These are phyloP conservation scores for Cryphonectria naterciae DNA, from an alignment of 2,329 filamentous ascomycete species.

Conservation along the genomic window DNA sequence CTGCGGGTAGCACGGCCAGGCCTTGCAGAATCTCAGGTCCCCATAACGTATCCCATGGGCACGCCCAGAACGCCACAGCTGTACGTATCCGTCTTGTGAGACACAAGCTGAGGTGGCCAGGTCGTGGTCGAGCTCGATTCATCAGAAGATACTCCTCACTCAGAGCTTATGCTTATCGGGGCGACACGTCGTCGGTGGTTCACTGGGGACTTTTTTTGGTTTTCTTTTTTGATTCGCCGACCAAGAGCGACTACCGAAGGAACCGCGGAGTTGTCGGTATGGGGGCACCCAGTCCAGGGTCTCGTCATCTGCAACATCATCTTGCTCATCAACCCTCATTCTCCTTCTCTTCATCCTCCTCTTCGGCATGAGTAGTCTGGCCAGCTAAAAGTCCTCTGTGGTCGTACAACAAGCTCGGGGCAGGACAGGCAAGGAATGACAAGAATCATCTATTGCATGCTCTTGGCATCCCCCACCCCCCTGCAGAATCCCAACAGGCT, in stretches of 20 bases:
- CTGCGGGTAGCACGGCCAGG: background rate
- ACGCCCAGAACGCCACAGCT: background rate
- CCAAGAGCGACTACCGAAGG: background rate
- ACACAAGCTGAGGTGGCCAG: conserved; percentile 1
- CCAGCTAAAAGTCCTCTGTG: background rate
- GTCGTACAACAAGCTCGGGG: background rate
- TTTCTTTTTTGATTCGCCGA: background rate
- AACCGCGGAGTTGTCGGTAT: background rate
- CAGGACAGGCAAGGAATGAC: background rate
- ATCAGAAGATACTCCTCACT: background rate
- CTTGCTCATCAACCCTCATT: background rate
- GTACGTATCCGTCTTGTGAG: background rate
- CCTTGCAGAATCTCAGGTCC: background rate
- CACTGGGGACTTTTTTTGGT: background rate
- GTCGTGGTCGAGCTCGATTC: background rate
- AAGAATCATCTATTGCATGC: background rate
- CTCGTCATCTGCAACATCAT: background rate
- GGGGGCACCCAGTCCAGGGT: background rate
- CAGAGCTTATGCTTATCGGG: background rate
- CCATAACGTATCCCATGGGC: background rate
- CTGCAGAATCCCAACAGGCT: background rate
- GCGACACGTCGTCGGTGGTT: background rate
- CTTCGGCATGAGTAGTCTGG: background rate
- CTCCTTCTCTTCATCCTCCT: background rate
- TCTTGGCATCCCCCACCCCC: background rate